A percentile compares a stretch with the other conserved stretches of the same genome.
Conservation (phyloP, 2,329 filamentous ascomycete genomes). For the Cephalotrichum gorgonifer region DNA sequence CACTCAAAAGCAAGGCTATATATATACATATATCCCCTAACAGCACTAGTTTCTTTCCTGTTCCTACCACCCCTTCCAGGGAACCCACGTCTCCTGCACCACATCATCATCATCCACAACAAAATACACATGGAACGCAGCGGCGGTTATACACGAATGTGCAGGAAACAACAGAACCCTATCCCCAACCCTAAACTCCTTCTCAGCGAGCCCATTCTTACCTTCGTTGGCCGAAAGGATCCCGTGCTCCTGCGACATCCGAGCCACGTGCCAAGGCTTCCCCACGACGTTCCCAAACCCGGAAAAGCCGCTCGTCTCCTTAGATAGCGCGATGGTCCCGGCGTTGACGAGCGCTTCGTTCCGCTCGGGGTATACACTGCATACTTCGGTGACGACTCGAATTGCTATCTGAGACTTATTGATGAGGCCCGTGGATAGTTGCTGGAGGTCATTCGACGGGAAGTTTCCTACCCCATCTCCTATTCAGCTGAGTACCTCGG, state of each 20-base stretch:
- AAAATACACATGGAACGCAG: conserved; percentile 23
- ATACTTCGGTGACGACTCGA: conserved; percentile 22
- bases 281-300: conserved; percentile 20
- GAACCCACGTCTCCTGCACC: conserved; percentile 22
- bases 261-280: conserved; percentile 20
- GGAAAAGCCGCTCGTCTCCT: conserved; percentile 18
- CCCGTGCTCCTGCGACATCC: conserved; percentile 26
- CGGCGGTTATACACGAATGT: conserved; percentile 26
- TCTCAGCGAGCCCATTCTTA: conserved; percentile 12
- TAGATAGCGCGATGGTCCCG: conserved; percentile 22
- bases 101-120: conserved; percentile 23
- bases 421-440: conserved; percentile 23
- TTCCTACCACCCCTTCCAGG: conserved; percentile 23
- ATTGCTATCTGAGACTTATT: conserved; percentile 17
- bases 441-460: conserved; percentile 26
- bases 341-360: conserved; percentile 27
- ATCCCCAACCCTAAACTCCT: conserved; percentile 21
- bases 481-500: not conserved
- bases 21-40: no score
- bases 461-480: conserved; percentile 18
- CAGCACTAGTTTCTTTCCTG: no score
- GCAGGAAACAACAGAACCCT: conserved; percentile 19
- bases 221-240: conserved; percentile 17
- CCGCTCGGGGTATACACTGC: conserved; percentile 24
- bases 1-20: no score